These are phyloP conservation scores for Globisporangium echinulatum DNA, from an alignment of 352 stramenopile species.

Conservation along the genomic window DNA sequence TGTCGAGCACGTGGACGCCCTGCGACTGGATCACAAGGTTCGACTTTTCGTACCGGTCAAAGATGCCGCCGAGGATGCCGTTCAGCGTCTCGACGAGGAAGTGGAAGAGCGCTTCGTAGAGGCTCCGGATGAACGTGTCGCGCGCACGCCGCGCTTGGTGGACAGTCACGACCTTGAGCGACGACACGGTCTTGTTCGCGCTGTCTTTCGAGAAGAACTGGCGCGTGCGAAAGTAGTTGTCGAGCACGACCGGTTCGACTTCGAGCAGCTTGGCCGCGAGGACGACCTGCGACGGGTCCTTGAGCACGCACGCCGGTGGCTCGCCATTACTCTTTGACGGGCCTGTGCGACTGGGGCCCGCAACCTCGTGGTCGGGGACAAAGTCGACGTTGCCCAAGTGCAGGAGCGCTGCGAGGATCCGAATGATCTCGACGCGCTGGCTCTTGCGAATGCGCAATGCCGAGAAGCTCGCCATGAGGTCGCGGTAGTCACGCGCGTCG, in stretches of 20 bases:
- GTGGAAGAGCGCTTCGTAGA: constrained; percentile 75
- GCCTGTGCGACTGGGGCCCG: constrained; percentile 13
- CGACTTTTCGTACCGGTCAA: constrained; percentile 79
- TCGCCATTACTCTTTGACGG: constrained; percentile 13
- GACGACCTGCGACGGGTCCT: constrained; percentile 60
- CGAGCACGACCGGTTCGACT: constrained; percentile 70
- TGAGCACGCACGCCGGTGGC: constrained; percentile 46
- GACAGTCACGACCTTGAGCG: constrained; percentile 77
- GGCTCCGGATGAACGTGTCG: constrained; percentile 71
- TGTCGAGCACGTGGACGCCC: constrained; percentile 77
- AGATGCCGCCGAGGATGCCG: constrained; percentile 72
- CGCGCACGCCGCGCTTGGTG: constrained; percentile 60
- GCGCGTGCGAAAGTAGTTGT: constrained; percentile 83
- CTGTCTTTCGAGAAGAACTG: constrained; percentile 76
- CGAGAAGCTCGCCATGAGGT: constrained; percentile 78
- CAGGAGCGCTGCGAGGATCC: constrained; percentile 64
- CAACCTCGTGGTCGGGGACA: constrained; percentile 37
- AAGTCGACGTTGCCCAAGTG: constrained; percentile 81
- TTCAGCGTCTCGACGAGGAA: constrained; percentile 80
- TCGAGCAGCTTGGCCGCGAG: constrained; percentile 64
- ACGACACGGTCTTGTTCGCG: constrained; percentile 60
- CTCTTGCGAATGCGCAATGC: constrained; percentile 74
- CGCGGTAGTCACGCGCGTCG: constrained; percentile 68
- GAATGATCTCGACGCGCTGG: constrained; percentile 75
- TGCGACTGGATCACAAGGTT: constrained; percentile 79